Evolutionary conservation across 2,329 filamentous ascomycete genomes (phyloP).

Genomic region (Tolypocladium ovalisporum): DNA sequence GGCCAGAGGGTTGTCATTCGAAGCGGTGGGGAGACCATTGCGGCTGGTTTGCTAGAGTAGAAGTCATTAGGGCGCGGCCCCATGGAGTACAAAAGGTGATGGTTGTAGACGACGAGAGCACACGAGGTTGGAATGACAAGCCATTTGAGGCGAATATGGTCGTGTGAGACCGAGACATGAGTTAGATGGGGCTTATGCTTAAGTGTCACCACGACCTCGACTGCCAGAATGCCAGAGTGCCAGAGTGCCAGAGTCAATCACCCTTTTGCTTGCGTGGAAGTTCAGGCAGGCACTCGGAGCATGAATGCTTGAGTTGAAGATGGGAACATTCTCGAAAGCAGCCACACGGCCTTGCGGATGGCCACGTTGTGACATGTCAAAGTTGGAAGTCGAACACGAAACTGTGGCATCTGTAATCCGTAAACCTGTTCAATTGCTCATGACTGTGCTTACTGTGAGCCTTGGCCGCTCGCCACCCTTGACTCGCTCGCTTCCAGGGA

Average conservation of each 20-base stretch:
- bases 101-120: neutral
- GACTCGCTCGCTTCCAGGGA: neutral
- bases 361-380: neutral
- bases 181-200: neutral
- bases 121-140: neutral
- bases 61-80: too few species aligned
- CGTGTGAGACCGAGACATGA: neutral
- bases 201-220: neutral
- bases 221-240: too few species aligned
- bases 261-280: neutral
- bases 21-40: slow-evolving; percentile 72
- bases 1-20: slow-evolving; percentile 74
- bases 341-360: neutral
- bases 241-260: neutral
- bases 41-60: slow-evolving; percentile 74
- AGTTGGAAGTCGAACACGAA: neutral
- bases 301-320: neutral
- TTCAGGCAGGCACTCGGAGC: neutral
- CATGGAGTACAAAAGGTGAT: neutral
- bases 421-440: neutral
- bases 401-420: neutral
- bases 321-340: neutral
- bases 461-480: neutral
- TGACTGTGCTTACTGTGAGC: neutral
- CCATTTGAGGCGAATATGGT: neutral